phyloP scores from a whole-genome alignment of 2,329 filamentous ascomycete species.

The Uncinocarpus reesii region DNA sequence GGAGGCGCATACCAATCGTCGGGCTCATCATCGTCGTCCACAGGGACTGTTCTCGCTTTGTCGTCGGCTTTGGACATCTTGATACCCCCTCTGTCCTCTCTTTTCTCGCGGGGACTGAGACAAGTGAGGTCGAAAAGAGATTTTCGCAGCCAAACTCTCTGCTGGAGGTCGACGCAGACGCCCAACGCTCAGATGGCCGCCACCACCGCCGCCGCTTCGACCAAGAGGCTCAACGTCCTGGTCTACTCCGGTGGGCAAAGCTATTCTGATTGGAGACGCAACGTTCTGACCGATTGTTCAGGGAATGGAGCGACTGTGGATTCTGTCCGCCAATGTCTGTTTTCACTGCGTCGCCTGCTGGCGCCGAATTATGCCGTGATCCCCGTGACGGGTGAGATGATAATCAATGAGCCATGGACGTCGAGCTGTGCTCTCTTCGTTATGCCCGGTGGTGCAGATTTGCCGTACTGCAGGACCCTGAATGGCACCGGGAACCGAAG shows the following conservation, averaged over 20 bases:
- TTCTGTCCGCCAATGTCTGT: conserved; percentile 81
- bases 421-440: conserved; percentile 79
- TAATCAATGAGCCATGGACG: conserved; percentile 87
- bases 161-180: not conserved
- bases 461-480: conserved; percentile 77
- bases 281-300: conserved; percentile 33
- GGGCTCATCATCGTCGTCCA: conserved; percentile 69
- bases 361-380: conserved; percentile 89
- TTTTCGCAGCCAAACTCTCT: conserved; percentile 3
- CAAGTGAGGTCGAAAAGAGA: conserved; percentile 10
- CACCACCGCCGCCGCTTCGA: conserved; percentile 25
- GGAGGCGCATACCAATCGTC: conserved; percentile 71
- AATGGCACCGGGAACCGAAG: conserved; percentile 79
- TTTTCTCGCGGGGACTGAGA: not conserved
- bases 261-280: conserved; percentile 21
- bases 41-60: conserved; percentile 28
- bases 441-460: conserved; percentile 85
- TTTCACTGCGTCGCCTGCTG: conserved; percentile 73
- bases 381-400: conserved; percentile 62
- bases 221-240: conserved; percentile 66
- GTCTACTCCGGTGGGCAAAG: conserved; percentile 68
- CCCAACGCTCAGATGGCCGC: conserved; percentile 21
- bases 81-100: conserved; percentile 6
- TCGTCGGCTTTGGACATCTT: conserved; percentile 50
- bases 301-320: conserved; percentile 77